These are phyloP conservation scores for Mayamaea pseudoterrestris DNA, from an alignment of 108 stramenopile species.

Conservation along the genomic window DNA sequence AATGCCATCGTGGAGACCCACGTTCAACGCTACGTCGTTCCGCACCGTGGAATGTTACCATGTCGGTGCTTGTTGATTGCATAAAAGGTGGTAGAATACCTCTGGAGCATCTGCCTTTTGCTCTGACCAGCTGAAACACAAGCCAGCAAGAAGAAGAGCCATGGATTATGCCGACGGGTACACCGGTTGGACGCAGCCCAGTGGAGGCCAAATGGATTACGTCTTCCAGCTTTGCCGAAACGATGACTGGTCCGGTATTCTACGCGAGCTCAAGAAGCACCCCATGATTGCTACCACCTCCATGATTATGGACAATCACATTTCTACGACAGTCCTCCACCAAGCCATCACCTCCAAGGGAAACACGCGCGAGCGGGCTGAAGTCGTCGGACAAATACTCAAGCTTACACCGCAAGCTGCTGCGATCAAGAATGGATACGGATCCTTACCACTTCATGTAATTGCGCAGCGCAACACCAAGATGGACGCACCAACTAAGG, in stretches of 20 bases:
- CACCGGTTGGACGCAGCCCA: too few species aligned
- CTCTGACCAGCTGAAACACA: too few species aligned
- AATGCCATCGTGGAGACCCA: too few species aligned
- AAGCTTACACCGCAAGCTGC: slow-evolving; percentile 28
- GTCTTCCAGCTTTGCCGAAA: slow-evolving; percentile 28
- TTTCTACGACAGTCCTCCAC: slow-evolving; percentile 35
- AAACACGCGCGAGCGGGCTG: slow-evolving; percentile 19
- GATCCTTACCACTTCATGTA: slow-evolving; percentile 41
- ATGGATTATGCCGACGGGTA: too few species aligned
- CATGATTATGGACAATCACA: slow-evolving; percentile 44
- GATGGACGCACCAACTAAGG: slow-evolving; percentile 32
- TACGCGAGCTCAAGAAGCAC: slow-evolving; percentile 16
- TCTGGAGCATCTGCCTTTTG: too few species aligned
- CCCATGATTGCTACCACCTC: slow-evolving; percentile 17
- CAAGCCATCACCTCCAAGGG: slow-evolving; percentile 50
- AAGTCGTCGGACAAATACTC: slow-evolving; percentile 23
- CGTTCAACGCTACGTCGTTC: too few species aligned
- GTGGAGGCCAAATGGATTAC: slow-evolving; percentile 27
- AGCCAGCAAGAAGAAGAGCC: too few species aligned
- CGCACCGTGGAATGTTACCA: too few species aligned
- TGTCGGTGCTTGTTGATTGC: too few species aligned
- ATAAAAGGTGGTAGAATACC: too few species aligned
- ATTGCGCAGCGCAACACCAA: slow-evolving; percentile 44
- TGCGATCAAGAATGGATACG: slow-evolving; percentile 38
- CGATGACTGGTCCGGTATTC: slow-evolving; percentile 24